Conservation (phyloP, 1,284 basidiomycete species). For the Cryptococcus sp. region DNA sequence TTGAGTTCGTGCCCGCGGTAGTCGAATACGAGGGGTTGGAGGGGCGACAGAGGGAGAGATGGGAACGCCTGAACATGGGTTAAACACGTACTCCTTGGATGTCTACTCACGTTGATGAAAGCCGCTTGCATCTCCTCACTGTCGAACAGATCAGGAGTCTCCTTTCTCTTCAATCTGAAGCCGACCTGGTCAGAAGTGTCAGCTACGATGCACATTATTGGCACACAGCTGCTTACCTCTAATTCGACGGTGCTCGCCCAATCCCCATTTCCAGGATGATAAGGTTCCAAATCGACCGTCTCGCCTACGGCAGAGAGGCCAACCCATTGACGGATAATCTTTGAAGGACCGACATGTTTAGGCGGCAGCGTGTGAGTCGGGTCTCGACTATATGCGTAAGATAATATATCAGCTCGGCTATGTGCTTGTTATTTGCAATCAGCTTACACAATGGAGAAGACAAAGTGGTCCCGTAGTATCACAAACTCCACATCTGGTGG, state of each 20-base stretch:
- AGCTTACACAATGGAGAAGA: conserved; percentile 70
- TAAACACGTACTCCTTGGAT: conserved; percentile 37
- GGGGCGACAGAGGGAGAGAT: conserved; percentile 58
- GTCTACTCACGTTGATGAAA: conserved; percentile 61
- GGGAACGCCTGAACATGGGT: conserved; percentile 65
- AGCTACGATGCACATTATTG: conserved; percentile 2
- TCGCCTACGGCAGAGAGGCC: conserved; percentile 77
- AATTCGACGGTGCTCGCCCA: conserved; percentile 78
- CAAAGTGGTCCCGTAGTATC: conserved; percentile 67
- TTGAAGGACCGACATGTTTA: conserved; percentile 62
- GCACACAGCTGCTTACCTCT: conserved; percentile 54
- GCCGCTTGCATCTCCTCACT: conserved; percentile 79
- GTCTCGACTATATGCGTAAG: conserved; percentile 62
- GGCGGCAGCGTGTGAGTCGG: conserved; percentile 67
- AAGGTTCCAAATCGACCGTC: conserved; percentile 66
- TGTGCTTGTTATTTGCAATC: not conserved
- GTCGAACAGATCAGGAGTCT: conserved; percentile 72
- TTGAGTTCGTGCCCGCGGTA: conserved; percentile 86
- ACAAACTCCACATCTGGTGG: conserved; percentile 66
- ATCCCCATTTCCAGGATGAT: conserved; percentile 63
- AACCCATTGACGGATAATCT: conserved; percentile 72
- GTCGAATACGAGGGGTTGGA: conserved; percentile 82
- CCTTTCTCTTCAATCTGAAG: conserved; percentile 65
- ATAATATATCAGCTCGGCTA: not conserved
- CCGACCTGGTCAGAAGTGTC: conserved; percentile 56